Percentiles rank a stretch among this genome's conserved stretches.
These are phyloP conservation scores for Hygrophoropsis aurantiaca DNA, from an alignment of 768 basidiomycete genomes.

Conservation along the genomic window DNA sequence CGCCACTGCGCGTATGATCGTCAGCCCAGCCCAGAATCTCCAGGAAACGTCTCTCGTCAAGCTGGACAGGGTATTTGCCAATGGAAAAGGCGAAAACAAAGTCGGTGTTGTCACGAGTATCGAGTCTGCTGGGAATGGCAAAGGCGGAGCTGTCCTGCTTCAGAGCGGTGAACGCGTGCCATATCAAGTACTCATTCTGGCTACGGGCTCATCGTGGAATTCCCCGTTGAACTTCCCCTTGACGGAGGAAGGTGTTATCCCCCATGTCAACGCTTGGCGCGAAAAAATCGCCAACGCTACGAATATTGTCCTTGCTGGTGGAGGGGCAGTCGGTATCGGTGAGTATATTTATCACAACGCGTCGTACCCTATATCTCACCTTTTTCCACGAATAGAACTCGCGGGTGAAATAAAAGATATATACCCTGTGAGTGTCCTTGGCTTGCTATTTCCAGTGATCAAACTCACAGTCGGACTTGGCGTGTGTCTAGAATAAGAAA, in stretches of 20 bases:
- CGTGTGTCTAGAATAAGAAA: slow-evolving; percentile 29
- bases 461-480: slow-evolving; percentile 2
- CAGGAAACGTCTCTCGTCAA: slow-evolving; percentile 50
- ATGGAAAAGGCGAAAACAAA: slow-evolving; percentile 41
- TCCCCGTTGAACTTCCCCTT: slow-evolving; percentile 49
- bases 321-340: slow-evolving; percentile 58
- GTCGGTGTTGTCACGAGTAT: slow-evolving; percentile 40
- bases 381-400: slow-evolving; percentile 29
- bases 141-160: slow-evolving; percentile 51
- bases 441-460: neutral
- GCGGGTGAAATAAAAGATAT: slow-evolving; percentile 45
- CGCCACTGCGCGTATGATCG: slow-evolving; percentile 52
- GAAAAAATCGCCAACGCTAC: slow-evolving; percentile 32
- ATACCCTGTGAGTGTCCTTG: slow-evolving; percentile 33
- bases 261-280: slow-evolving; percentile 32
- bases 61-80: slow-evolving; percentile 47
- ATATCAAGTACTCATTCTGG: slow-evolving; percentile 59
- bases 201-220: slow-evolving; percentile 56
- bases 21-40: slow-evolving; percentile 31
- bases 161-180: slow-evolving; percentile 46
- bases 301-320: slow-evolving; percentile 52
- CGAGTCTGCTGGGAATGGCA: slow-evolving; percentile 27
- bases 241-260: slow-evolving; percentile 22
- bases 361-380: slow-evolving; percentile 1
- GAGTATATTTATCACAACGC: slow-evolving; percentile 4